Conservation (phyloP, 2,329 filamentous ascomycete species). For the Hypoxylon sp. region DNA sequence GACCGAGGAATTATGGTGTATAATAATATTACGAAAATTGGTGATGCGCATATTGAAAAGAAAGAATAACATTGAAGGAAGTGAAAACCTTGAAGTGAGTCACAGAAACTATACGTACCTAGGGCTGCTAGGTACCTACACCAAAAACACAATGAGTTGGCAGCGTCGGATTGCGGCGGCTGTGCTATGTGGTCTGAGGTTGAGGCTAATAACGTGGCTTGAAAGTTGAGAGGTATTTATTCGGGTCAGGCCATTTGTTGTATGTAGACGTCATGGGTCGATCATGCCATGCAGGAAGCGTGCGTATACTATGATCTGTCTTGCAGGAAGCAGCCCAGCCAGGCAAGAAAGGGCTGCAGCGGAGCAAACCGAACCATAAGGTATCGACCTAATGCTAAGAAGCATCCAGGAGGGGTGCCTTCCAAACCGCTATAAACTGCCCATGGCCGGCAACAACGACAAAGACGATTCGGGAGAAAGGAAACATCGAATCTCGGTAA, state of each 20-base stretch:
- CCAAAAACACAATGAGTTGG: constrained; percentile 9
- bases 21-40: not conserved
- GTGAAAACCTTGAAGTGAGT: not conserved
- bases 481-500: constrained; percentile 7
- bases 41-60: not conserved
- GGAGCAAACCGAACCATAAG: constrained; percentile 26
- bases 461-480: constrained; percentile 12
- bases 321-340: constrained; percentile 8
- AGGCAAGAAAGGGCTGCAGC: constrained; percentile 15
- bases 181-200: constrained; percentile 19
- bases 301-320: constrained; percentile 22
- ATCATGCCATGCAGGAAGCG: constrained; percentile 43
- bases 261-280: constrained; percentile 44
- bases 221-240: constrained; percentile 12
- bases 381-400: constrained; percentile 5
- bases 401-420: not conserved
- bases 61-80: not conserved
- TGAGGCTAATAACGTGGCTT: constrained; percentile 31
- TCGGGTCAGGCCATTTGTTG: constrained; percentile 38
- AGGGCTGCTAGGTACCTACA: not conserved
- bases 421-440: constrained; percentile 25
- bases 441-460: constrained; percentile 5
- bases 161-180: constrained; percentile 36
- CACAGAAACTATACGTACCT: no score
- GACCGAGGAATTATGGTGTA: constrained; percentile 7